A percentile compares a stretch with the other conserved stretches of the same genome.
These are phyloP conservation scores for Pestalotiopsis sp. DNA, from an alignment of 2,329 filamentous ascomycete genomes.

Conservation along the genomic window DNA sequence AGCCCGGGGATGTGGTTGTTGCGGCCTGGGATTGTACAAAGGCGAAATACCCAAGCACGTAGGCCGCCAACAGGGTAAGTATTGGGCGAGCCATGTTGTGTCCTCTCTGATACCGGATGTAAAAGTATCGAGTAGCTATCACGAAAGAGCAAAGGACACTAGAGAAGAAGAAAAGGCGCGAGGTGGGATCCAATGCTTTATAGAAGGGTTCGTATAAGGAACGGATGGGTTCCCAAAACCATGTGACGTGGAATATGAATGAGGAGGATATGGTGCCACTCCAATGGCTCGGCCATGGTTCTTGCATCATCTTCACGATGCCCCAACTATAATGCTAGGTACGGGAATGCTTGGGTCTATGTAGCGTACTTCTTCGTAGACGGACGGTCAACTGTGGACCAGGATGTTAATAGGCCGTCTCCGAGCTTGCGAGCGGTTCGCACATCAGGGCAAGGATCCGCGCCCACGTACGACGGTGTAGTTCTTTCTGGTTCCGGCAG, in stretches of 20 bases:
- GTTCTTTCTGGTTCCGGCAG: slow-evolving; percentile 7
- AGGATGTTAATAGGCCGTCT: background rate
- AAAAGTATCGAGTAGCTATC: slow-evolving; percentile 9
- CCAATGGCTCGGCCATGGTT: background rate
- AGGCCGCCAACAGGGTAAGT: slow-evolving; percentile 8
- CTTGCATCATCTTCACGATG: slow-evolving; percentile 8
- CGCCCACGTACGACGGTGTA: slow-evolving; percentile 2
- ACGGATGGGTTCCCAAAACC: background rate
- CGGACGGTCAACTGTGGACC: background rate
- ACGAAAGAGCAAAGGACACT: slow-evolving; percentile 5
- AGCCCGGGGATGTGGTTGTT: background rate
- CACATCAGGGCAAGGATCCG: slow-evolving; percentile 4
- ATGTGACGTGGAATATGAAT: background rate
- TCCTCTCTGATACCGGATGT: background rate
- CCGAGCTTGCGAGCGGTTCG: background rate
- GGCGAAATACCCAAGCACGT: slow-evolving; percentile 12
- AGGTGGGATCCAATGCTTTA: slow-evolving; percentile 9
- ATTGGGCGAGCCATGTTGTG: slow-evolving; percentile 15
- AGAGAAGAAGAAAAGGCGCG: slow-evolving; percentile 4
- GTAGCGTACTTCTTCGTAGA: background rate
- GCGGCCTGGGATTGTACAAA: slow-evolving; percentile 10
- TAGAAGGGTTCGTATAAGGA: slow-evolving; percentile 6
- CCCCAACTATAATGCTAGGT: background rate
- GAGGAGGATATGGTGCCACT: background rate
- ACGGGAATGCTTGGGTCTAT: background rate